These are phyloP conservation scores for Stereocaulon alpinum DNA, from an alignment of 495 filamentous ascomycete genomes.

Conservation along the genomic window DNA sequence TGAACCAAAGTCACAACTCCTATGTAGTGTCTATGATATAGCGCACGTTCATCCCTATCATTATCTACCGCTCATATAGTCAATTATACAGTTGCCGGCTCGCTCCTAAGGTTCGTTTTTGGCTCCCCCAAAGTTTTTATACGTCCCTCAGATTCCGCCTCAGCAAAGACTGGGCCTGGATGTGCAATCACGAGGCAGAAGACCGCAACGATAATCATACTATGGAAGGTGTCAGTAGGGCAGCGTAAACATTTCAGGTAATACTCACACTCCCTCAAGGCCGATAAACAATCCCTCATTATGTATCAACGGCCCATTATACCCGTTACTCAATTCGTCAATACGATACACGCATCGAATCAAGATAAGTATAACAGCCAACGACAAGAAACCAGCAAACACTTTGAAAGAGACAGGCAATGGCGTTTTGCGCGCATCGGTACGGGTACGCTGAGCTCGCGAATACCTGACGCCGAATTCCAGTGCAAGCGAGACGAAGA, in stretches of 20 bases:
- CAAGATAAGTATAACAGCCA: constrained; percentile 36
- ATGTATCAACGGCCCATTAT: constrained; percentile 31
- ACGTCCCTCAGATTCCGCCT: neutral
- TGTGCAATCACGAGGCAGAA: constrained; percentile 25
- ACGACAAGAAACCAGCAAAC: constrained; percentile 35
- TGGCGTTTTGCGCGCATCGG: constrained; percentile 12
- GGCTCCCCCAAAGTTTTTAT: neutral
- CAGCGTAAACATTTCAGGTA: neutral
- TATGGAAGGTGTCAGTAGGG: constrained; percentile 4
- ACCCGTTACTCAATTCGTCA: constrained; percentile 40
- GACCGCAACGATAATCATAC: constrained; percentile 24
- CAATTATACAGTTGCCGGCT: neutral
- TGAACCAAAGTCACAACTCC: no score
- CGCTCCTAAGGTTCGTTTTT: neutral
- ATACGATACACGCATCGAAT: constrained; percentile 41
- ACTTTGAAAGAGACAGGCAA: constrained; percentile 27
- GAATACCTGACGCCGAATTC: constrained; percentile 36
- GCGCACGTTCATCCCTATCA: no score
- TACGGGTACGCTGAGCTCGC: constrained; percentile 9
- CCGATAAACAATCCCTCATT: constrained; percentile 39
- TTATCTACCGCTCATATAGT: no score
- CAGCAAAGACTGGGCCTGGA: constrained; percentile 23
- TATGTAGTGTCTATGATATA: no score
- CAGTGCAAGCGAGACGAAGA: constrained; percentile 34
- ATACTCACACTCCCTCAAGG: constrained; percentile 39